Percentiles rank a stretch among this genome's conserved stretches.
phyloP scores from a whole-genome alignment of 2,329 filamentous ascomycete species.

The Diaporthe batatas region DNA sequence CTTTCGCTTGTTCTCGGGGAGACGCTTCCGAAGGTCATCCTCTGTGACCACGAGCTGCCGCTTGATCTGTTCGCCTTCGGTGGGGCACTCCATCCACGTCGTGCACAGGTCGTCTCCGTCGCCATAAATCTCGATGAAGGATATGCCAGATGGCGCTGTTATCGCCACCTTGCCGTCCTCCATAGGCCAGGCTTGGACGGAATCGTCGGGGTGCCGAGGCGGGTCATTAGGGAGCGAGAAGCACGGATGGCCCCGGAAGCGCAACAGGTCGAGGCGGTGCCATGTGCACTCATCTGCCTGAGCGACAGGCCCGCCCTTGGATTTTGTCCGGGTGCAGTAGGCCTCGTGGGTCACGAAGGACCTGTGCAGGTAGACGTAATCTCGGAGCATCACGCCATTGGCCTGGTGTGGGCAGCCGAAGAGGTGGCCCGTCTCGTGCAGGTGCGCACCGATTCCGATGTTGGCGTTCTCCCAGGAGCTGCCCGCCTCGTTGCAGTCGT shows the following conservation, averaged over 20 bases:
- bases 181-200: constrained; percentile 87
- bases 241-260: constrained; percentile 90
- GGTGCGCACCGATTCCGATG: constrained; percentile 91
- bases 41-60: constrained; percentile 83
- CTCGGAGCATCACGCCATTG: constrained; percentile 90
- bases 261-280: constrained; percentile 90
- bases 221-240: constrained; percentile 87
- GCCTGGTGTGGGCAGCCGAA: constrained; percentile 93
- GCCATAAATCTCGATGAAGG: constrained; percentile 85
- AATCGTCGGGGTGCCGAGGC: constrained; percentile 74
- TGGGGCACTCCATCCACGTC: constrained; percentile 84
- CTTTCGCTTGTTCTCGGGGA: constrained; percentile 81
- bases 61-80: constrained; percentile 57
- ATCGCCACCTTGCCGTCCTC: constrained; percentile 82
- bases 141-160: constrained; percentile 84
- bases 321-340: constrained; percentile 88
- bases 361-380: constrained; percentile 87
- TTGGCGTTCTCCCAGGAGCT: constrained; percentile 97
- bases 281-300: constrained; percentile 88
- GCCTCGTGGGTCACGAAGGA: constrained; percentile 86
- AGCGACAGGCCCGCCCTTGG: constrained; percentile 81
- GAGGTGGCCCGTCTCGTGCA: constrained; percentile 91
- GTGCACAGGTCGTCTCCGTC: constrained; percentile 86
- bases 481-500: constrained; percentile 87
- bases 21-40: constrained; percentile 75